Evolutionary conservation across 805 yeast genomes (phyloP), one percentile per base, ranked within the genome.

Genomic region (Barnettozyma wickerhamii): DNA sequence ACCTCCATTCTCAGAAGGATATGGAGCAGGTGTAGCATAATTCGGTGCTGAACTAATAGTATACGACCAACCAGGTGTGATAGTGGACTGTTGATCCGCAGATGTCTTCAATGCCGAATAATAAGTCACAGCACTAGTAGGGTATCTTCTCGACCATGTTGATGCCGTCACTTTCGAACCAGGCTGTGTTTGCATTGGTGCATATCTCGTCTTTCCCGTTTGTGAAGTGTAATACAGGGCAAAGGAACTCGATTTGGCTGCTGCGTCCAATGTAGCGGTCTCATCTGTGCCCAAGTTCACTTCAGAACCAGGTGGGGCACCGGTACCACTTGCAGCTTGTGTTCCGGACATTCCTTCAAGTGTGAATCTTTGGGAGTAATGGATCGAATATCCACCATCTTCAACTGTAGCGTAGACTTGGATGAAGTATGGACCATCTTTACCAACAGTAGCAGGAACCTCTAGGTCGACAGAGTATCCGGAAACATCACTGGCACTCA

Each of bases 111-210:
- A 35, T 1, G 84, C 65, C 7, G 76, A 53, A 62, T 71, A 88
- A 51, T 75, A 75, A 0, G 85, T 73, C 43, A 75, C 84, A 0
- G 85, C 68, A 37, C 88, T 77, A 1, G 95, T 76, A 18, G 93
- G 80, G 61, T 63, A 81, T 49, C 78, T 69, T 52, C 81, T 72
- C 4, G 82, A 59, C 81, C 90, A 83, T 5, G 81, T 64, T 4
- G 84, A 72, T 4, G 60, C 49, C 1, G 95, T 84, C 21, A 87
- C 75, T 9, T 66, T 68, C 2, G 85, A 58, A 4, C 83, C 85
- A 9, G 99, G 97, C 62, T 88, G 96, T 44, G 70, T 60, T 65
- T 90, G 97, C 96, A 89, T 87, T 38, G 97, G 96, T 1, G 97
- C 97, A 62, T 67, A 86, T 56, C 90, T 75, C 7, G 84, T 77